A percentile compares a stretch with the other conserved stretches of the same genome.
These are phyloP conservation scores for Ophiostoma sp. DNA, from an alignment of 2,329 filamentous ascomycete species.

Conservation along the genomic window DNA sequence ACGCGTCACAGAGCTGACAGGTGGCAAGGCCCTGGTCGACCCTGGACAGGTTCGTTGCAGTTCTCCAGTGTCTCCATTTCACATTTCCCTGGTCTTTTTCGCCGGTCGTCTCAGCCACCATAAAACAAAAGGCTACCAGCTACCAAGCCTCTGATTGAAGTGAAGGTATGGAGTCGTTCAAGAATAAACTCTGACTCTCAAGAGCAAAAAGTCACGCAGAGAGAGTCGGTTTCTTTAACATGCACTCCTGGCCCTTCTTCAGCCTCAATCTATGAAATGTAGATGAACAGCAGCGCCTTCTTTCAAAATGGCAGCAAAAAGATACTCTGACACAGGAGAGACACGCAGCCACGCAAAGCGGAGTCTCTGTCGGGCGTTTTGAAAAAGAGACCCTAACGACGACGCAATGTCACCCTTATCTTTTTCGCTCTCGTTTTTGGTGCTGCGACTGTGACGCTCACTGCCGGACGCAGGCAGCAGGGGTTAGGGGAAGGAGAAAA, in stretches of 20 bases:
- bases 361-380: neutral
- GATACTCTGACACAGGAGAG: neutral
- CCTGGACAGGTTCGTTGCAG: neutral
- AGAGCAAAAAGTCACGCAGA: neutral
- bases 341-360: neutral
- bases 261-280: neutral
- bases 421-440: neutral
- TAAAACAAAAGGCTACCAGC: too few species aligned
- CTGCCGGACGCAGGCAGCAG: slow-evolving; percentile 5
- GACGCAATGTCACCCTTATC: neutral
- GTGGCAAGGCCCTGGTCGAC: neutral
- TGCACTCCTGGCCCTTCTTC: neutral
- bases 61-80: neutral
- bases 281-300: neutral
- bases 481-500: neutral
- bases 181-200: too few species aligned
- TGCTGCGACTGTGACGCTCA: neutral
- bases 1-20: slow-evolving; percentile 1
- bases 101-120: neutral
- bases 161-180: too few species aligned
- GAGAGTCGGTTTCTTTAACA: too few species aligned
- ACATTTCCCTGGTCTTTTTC: neutral
- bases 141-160: too few species aligned
- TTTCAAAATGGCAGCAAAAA: neutral
- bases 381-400: neutral